Percentiles rank a stretch among this genome's conserved stretches.
phyloP scores from a whole-genome alignment of 805 yeast species.

The Kuraishia ogatae region DNA sequence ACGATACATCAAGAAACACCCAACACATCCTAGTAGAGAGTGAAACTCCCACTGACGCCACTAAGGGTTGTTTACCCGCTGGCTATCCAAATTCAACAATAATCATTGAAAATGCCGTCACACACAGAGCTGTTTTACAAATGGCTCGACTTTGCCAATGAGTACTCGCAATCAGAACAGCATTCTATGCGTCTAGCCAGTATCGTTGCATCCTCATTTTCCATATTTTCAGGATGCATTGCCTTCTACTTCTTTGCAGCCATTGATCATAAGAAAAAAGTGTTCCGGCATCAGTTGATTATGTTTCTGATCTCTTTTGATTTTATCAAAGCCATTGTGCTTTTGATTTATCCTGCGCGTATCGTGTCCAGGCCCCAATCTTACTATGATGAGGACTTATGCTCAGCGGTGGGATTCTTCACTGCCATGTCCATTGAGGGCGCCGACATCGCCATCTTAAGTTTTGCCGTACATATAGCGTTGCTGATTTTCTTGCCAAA shows the following conservation, averaged over 20 bases:
- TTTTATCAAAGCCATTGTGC: conserved; percentile 60
- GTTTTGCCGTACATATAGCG: conserved; percentile 78
- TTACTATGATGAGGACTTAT: conserved; percentile 25
- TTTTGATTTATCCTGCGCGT: conserved; percentile 52
- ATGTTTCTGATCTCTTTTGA: conserved; percentile 63
- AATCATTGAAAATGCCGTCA: not conserved
- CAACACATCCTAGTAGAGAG: not conserved
- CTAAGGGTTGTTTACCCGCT: not conserved
- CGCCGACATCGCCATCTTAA: conserved; percentile 74
- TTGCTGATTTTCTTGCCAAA: conserved; percentile 61
- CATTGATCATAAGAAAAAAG: conserved; percentile 53
- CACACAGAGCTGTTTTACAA: not conserved
- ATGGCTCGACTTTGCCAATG: not conserved
- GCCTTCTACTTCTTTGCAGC: conserved; percentile 54
- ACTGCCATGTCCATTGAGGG: conserved; percentile 79
- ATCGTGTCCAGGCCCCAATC: conserved; percentile 6
- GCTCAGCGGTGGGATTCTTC: conserved; percentile 69
- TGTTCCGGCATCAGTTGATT: conserved; percentile 66
- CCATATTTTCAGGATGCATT: conserved; percentile 44
- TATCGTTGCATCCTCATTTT: conserved; percentile 38
- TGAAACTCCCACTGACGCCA: not conserved
- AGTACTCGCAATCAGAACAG: conserved; percentile 1
- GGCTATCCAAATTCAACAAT: too few species aligned
- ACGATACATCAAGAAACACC: not conserved
- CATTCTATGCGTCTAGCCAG: conserved; percentile 28